Base-by-base conservation (phyloP, 164 flowering plant species). In the Pachysandra terminalis region DNA sequence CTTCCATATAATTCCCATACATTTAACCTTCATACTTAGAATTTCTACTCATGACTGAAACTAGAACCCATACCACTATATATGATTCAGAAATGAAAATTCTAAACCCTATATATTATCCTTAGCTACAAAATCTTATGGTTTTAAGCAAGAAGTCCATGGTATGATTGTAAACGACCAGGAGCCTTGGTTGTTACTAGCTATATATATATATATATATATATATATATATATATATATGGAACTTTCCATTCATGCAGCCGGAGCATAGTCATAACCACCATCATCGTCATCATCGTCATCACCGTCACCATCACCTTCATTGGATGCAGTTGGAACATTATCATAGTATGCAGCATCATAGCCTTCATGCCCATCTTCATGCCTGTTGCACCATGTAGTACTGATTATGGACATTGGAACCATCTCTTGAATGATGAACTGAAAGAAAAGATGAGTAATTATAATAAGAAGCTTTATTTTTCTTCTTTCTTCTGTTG, bases 221-320 rank as follows among this genome's bases (percentile, higher is more conserved):
- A n/a, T n/a, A n/a, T n/a, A n/a, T n/a, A n/a, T n/a, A n/a, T n/a
- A n/a, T n/a, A n/a, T n/a, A n/a, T n/a, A n/a, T 32, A 32, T 32
- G 7, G 37, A 32, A 32, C 37, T 32, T 3, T 32, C 12, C 45
- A 54, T 59, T 62, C 59, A 56, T 59, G 65, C 71, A 63, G 68
- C 68, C 27, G 76, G 75, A 67, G 75, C 75, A 67, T 53, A 72
- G 56, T 67, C 56, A 37, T 52, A 58, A 16, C 54, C n/a, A 7
- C 45, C 61, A 28, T 74, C 56, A 15, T 54, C 72, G 56, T 64
- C 70, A 35, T 61, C 69, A 1, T 45, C 69, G 26, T 69, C 76
- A 23, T 75, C 71, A 14, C 19, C 70, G 26, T 57, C 65, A 26
- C 19, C 70, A 17, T 57, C 65, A 26, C 68, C 61, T 16, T 68